Evolutionary conservation across 2,329 filamentous ascomycete genomes (phyloP), one percentile per base, ranked within the genome.

Genomic region (Pseudocercospora macadamiae): DNA sequence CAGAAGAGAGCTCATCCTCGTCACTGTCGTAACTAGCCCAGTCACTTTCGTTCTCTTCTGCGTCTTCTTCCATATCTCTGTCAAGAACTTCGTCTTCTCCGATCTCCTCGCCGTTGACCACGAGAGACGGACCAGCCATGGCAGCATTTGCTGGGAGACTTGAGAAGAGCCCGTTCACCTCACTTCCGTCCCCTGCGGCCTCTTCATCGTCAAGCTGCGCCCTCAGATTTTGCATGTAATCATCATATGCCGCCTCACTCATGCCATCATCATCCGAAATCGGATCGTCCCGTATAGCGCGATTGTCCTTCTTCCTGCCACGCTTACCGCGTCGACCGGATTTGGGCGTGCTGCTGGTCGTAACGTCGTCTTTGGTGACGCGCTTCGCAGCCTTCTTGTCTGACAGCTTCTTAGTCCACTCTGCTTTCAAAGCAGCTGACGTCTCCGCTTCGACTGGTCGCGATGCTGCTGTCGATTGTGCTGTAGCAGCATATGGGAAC

Each of bases 141-240:
- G 59, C 56, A 23, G 61, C 36, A 54, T 57, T 49, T 2, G 55
- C 39, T 21, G 55, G 56, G 16, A 62, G 42, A 10, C 42, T 36
- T 3, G 55, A 60, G n/a, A 62, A 14, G 23, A 60, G 25, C 3
- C 37, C 34, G 8, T 55, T 48, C 1, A 12, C n/a, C 28, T 62
- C 57, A 3, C 57, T 58, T 16, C 66, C 51, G 23, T 42, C 42
- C 16, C 56, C 63, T 9, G 47, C 14, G 6, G 7, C 26, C 21
- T 66, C 67, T 48, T 64, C 63, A 23, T 62, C 67, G 4, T 72
- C 66, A 21, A 69, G 51, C 55, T 70, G 66, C 16, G 67, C 79
- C 16, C 74, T 75, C 67, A 90, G 80, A 61, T 91, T 90, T 42
- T 83, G 81, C 68, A 91, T 87, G 66, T 92, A 92, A 68, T 93